These are phyloP conservation scores for Eucalyptus polybractea DNA, from an alignment of 345 rosid genomes.

Conservation along the genomic window DNA sequence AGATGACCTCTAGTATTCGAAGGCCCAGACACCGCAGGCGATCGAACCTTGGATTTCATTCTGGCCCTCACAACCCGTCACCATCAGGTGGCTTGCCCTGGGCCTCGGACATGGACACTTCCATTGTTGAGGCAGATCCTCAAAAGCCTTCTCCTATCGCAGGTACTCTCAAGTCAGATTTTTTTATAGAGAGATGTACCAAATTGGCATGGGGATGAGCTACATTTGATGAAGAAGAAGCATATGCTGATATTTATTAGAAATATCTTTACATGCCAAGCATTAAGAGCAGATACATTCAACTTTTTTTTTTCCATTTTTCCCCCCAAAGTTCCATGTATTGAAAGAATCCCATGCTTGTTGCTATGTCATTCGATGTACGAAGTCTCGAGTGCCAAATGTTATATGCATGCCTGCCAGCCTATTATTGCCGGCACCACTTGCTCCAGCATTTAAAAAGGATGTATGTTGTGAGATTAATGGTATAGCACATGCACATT, in stretches of 20 bases:
- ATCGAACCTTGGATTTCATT: neutral
- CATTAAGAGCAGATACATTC: neutral
- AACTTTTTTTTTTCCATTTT: neutral
- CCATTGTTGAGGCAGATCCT: neutral
- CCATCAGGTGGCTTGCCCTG: neutral
- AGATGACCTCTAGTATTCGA: neutral
- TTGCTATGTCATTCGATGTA: neutral
- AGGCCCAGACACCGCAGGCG: neutral
- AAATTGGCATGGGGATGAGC: neutral
- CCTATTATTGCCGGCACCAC: neutral
- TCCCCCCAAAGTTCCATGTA: neutral
- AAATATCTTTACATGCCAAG: neutral
- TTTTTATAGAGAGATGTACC: neutral
- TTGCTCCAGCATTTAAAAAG: neutral
- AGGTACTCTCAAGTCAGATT: neutral
- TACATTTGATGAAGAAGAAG: neutral
- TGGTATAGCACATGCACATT: neutral
- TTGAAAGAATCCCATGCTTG: neutral
- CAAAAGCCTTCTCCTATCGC: neutral
- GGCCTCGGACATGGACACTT: neutral
- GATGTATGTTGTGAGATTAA: neutral
- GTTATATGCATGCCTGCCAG: neutral
- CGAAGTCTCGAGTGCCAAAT: neutral
- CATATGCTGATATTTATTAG: neutral
- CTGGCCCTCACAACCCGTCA: neutral